Conservation (phyloP, 441 rosid genomes). For the Isatis lusitanica region DNA sequence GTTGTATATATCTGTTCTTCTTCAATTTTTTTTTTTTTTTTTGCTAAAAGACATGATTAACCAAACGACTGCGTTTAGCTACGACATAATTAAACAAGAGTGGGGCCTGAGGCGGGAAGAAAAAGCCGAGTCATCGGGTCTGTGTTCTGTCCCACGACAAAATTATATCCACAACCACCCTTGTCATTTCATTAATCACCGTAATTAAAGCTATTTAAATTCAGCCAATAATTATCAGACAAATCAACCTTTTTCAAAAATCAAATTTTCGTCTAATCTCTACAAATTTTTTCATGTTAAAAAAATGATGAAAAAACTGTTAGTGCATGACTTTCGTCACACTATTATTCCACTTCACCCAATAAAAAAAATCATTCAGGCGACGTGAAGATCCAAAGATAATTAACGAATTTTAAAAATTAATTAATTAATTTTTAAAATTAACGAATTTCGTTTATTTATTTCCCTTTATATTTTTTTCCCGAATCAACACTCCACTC, state of each 20-base stretch:
- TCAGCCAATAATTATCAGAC: not conserved
- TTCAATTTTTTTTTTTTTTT: too few relatives aligned
- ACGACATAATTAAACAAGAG: not conserved
- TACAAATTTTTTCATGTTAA: not conserved
- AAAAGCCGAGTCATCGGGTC: too few relatives aligned
- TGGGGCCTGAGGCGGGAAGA: not conserved
- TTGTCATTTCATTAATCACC: not conserved
- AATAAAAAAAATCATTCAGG: not conserved
- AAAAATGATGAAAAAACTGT: not conserved
- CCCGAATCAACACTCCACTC: constrained; percentile 31
- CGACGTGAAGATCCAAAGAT: not conserved
- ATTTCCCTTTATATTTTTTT: not conserved
- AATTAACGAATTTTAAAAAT: not conserved
- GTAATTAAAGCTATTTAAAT: not conserved
- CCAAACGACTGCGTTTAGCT: too few relatives aligned
- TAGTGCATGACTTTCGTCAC: not conserved
- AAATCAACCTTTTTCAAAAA: not conserved
- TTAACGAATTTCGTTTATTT: too few relatives aligned
- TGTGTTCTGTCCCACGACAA: constrained; percentile 10
- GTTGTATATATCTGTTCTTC: too few relatives aligned
- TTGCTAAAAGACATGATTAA: too few relatives aligned
- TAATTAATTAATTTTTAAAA: too few relatives aligned
- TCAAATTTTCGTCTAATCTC: too few relatives aligned
- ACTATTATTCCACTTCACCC: constrained; percentile 11
- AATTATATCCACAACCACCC: not conserved